Evolutionary conservation across 2,329 filamentous ascomycete genomes (phyloP), one percentile per base, ranked within the genome.

Genomic region (Scedosporium boydii): DNA sequence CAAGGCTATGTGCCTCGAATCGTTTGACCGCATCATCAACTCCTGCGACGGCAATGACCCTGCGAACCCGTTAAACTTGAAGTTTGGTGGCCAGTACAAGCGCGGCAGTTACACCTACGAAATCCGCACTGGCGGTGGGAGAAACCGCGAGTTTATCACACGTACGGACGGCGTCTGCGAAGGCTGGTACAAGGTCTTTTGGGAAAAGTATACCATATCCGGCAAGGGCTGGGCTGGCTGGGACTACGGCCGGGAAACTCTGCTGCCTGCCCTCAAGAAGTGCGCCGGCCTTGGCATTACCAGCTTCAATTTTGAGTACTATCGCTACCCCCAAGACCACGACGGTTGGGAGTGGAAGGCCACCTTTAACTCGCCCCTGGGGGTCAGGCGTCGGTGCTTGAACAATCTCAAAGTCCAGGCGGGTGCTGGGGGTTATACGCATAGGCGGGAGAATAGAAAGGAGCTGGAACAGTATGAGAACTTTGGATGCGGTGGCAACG

Each of bases 31-130:
- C 51, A 65, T 72, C 58, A 69, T 73, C 63, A 64, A 73, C 63
- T 62, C 64, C 48, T 73, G 71, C 63, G 70, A 73, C 64, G 62
- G 61, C 41, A 65, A 66, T 56, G 66, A 68, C 53, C 59, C 63
- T 1, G 61, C 68, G 23, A 72, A 71, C 64, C 68, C 69, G 21
- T 65, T 73, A 65, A 70, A 73, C 65, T 72, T 69, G 70, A 71
- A 72, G 65, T 65, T 65, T 57, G 70, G 70, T 51, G 69, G 70
- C 23, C 64, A 63, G 58, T 69, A 62, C 21, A 64, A 66, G 9
- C 64, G 64, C 44, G 69, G 68, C 44, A 63, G 68, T 51, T 67
- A 69, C 64, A 70, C 68, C 14, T 71, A 69, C 61, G 56, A 65
- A 48, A 58, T 72, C 53, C 65, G 65, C 61, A 57, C 65, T 53